These are phyloP conservation scores for Boletus rubescentipes DNA, from an alignment of 768 basidiomycete genomes.

Conservation along the genomic window DNA sequence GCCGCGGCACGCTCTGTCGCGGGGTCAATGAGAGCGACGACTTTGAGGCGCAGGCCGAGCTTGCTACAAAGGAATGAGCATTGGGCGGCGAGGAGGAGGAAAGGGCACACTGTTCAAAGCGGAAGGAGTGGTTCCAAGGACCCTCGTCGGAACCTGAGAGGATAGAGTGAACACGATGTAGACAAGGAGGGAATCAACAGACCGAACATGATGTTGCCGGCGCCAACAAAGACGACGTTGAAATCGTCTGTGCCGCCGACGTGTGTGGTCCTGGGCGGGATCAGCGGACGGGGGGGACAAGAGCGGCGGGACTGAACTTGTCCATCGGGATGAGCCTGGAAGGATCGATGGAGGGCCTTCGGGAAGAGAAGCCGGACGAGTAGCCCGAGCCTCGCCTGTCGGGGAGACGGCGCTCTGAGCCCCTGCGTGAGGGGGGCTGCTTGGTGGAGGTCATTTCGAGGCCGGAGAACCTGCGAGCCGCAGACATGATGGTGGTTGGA, in stretches of 20 bases:
- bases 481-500: conserved; percentile 21
- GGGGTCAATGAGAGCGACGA: conserved; percentile 93
- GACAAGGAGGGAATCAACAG: conserved; percentile 11
- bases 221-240: conserved; percentile 94
- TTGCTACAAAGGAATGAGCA: conserved; percentile 52
- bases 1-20: conserved; percentile 75
- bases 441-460: conserved; percentile 35
- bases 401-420: conserved; percentile 42
- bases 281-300: conserved; percentile 1
- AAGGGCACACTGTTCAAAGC: conserved; percentile 73
- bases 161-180: conserved; percentile 5
- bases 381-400: conserved; percentile 52
- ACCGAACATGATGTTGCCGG: conserved; percentile 99
- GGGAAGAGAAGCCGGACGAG: conserved; percentile 46
- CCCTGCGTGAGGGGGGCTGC: conserved; percentile 40
- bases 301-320: conserved; percentile 47
- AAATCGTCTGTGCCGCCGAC: conserved; percentile 69
- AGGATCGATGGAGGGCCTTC: conserved; percentile 76
- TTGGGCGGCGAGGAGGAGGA: neutral
- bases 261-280: conserved; percentile 42
- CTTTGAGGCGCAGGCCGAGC: conserved; percentile 93
- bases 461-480: conserved; percentile 25
- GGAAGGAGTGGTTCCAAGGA: conserved; percentile 92
- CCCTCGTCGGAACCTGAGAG: conserved; percentile 77
- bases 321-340: conserved; percentile 76